Conservation (phyloP, 331 rosid species). For the Pyracantha coccinea region DNA sequence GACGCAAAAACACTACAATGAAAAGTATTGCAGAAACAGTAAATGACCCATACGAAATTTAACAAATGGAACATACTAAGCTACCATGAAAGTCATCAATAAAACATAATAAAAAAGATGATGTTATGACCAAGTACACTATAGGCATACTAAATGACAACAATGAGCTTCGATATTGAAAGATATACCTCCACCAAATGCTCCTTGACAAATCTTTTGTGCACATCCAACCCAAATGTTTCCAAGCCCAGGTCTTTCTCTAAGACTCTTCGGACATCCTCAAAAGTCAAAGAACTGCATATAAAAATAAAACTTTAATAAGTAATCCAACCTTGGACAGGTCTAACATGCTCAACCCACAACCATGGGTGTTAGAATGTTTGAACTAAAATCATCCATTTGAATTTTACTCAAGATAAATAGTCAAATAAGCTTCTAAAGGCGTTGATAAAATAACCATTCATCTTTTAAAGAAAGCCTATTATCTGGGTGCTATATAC, state of each 20-base stretch:
- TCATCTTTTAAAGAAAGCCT: background rate
- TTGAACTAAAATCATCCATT: background rate
- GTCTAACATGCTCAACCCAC: background rate
- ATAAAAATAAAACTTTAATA: background rate
- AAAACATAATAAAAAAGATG: background rate
- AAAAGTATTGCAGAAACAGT: background rate
- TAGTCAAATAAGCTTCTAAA: background rate
- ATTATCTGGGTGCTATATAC: background rate
- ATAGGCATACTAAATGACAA: background rate
- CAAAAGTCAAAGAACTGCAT: conserved; percentile 88
- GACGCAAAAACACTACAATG: background rate
- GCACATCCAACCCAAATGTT: conserved; percentile 61
- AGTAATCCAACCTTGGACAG: background rate
- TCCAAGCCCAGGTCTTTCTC: conserved; percentile 80
- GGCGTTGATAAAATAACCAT: background rate
- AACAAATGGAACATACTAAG: background rate
- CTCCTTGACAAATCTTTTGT: conserved; percentile 74
- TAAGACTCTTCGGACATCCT: conserved; percentile 84
- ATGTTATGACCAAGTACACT: background rate
- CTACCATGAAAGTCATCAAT: background rate
- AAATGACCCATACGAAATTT: background rate
- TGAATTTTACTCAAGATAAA: background rate
- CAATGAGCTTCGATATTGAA: conserved; percentile 1
- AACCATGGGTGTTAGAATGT: background rate
- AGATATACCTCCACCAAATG: conserved; percentile 55